A percentile compares a stretch with the other conserved stretches of the same genome.
Evolutionary conservation across 495 filamentous ascomycete species (phyloP).

Genomic region (Hypoxylon intermedium): DNA sequence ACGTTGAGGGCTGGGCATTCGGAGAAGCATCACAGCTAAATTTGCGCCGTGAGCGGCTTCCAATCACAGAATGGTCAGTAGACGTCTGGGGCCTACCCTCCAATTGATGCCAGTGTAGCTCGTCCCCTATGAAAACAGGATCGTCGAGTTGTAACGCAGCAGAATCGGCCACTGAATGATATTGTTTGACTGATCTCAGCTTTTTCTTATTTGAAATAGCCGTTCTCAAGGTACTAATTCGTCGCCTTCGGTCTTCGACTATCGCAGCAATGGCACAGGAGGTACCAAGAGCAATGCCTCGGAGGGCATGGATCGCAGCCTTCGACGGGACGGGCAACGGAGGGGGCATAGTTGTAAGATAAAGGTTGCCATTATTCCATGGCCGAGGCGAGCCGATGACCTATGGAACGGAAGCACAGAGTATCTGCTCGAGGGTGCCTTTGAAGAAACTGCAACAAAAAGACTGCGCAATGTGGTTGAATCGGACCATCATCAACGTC

Average conservation of each 20-base stretch:
- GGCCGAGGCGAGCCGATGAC: no score
- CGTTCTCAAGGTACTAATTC: slow-evolving; percentile 53
- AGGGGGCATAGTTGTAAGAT: slow-evolving; percentile 45
- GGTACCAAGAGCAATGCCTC: slow-evolving; percentile 58
- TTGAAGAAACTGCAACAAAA: no score
- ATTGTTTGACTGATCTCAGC: slow-evolving; percentile 51
- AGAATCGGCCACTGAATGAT: slow-evolving; percentile 44
- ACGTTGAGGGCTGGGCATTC: not conserved
- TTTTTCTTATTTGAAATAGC: slow-evolving; percentile 56
- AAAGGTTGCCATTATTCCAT: slow-evolving; percentile 24
- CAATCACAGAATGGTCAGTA: not conserved
- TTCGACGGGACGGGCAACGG: slow-evolving; percentile 61
- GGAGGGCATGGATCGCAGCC: slow-evolving; percentile 60
- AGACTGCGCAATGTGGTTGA: no score
- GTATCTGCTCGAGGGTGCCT: no score
- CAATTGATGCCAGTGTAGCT: slow-evolving; percentile 25
- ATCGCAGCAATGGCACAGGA: slow-evolving; percentile 61
- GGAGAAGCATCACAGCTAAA: not conserved
- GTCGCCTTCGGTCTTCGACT: slow-evolving; percentile 61
- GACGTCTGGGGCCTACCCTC: not conserved
- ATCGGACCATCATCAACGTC: no score
- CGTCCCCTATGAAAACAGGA: slow-evolving; percentile 27
- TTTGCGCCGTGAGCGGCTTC: not conserved
- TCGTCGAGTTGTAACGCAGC: slow-evolving; percentile 61
- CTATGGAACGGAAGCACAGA: no score